Evolutionary conservation across 225 moss, liverwort and hornwort species (phyloP).

Genomic region (Sphagnum contortum): DNA sequence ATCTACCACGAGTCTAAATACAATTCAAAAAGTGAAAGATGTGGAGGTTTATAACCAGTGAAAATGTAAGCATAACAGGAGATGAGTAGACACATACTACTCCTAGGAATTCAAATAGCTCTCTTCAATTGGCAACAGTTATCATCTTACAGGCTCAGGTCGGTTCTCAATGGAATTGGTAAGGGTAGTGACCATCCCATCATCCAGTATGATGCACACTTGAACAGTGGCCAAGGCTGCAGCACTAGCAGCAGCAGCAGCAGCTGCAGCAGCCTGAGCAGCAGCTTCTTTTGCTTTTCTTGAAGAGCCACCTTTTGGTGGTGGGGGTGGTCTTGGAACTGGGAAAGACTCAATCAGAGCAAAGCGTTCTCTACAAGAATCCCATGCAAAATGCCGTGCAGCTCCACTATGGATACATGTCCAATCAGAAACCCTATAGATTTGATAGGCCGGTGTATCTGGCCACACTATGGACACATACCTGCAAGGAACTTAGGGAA

Average conservation of each 20-base stretch:
- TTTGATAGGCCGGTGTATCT: slow-evolving; percentile 78
- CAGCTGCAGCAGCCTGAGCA: slow-evolving; percentile 73
- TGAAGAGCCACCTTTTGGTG: slow-evolving; percentile 72
- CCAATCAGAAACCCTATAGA: slow-evolving; percentile 84
- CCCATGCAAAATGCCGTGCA: slow-evolving; percentile 92
- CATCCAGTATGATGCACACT: slow-evolving; percentile 84
- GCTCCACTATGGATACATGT: slow-evolving; percentile 60
- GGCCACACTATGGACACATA: slow-evolving; percentile 92
- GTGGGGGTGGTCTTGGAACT: slow-evolving; percentile 62
- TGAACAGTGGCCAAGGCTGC: slow-evolving; percentile 91
- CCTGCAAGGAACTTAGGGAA: slow-evolving; percentile 29
- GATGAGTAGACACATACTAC: neutral
- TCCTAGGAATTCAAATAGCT: too few species aligned
- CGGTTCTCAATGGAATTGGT: slow-evolving; percentile 82
- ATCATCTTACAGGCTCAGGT: slow-evolving; percentile 70
- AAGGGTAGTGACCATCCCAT: slow-evolving; percentile 76
- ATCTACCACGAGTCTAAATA: neutral
- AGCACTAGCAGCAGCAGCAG: slow-evolving; percentile 71
- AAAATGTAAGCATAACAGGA: neutral
- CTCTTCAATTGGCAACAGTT: neutral
- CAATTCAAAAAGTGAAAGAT: too few species aligned
- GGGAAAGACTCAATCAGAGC: slow-evolving; percentile 71
- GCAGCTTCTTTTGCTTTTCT: slow-evolving; percentile 97
- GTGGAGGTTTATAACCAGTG: neutral
- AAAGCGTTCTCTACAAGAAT: slow-evolving; percentile 96